phyloP scores from a whole-genome alignment of 1,284 basidiomycete species.

The Ceratobasidium sp. region DNA sequence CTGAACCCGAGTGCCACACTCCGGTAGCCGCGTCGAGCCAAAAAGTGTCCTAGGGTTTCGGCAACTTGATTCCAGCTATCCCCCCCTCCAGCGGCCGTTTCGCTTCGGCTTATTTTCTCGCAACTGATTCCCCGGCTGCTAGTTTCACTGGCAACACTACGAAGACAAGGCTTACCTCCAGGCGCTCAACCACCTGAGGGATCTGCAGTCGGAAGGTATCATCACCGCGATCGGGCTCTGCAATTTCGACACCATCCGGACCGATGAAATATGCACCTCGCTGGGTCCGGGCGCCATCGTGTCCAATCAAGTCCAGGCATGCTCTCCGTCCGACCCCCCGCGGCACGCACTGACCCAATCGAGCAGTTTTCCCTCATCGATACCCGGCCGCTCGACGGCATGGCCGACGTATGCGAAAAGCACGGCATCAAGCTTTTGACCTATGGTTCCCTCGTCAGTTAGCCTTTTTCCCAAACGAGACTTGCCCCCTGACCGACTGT shows the following conservation, averaged over 20 bases:
- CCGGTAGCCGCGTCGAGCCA: too few relatives aligned
- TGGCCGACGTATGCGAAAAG: slow-evolving; percentile 76
- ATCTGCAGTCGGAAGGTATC: slow-evolving; percentile 66
- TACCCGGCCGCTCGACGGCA: slow-evolving; percentile 73
- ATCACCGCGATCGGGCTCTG: slow-evolving; percentile 75
- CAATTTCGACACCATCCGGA: slow-evolving; percentile 78
- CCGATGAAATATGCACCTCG: slow-evolving; percentile 78
- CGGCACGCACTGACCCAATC: background rate
- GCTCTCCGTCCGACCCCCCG: background rate
- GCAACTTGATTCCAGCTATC: background rate
- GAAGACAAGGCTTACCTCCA: slow-evolving; percentile 69
- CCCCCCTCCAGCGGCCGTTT: background rate
- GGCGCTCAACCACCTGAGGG: slow-evolving; percentile 64
- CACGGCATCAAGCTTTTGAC: slow-evolving; percentile 77
- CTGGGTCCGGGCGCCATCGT: slow-evolving; percentile 72
- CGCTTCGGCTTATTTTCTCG: background rate
- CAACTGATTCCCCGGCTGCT: slow-evolving; percentile 4
- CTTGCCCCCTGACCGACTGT: background rate
- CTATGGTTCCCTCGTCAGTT: slow-evolving; percentile 76
- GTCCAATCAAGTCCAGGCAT: slow-evolving; percentile 82
- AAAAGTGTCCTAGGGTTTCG: background rate
- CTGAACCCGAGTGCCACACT: too few relatives aligned
- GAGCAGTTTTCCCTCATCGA: slow-evolving; percentile 81
- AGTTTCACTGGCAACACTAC: slow-evolving; percentile 87
- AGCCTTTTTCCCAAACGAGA: background rate